Evolutionary conservation across 371 early-diverging fungal genomes (phyloP).

Genomic region (Haplosporangium sp.): DNA sequence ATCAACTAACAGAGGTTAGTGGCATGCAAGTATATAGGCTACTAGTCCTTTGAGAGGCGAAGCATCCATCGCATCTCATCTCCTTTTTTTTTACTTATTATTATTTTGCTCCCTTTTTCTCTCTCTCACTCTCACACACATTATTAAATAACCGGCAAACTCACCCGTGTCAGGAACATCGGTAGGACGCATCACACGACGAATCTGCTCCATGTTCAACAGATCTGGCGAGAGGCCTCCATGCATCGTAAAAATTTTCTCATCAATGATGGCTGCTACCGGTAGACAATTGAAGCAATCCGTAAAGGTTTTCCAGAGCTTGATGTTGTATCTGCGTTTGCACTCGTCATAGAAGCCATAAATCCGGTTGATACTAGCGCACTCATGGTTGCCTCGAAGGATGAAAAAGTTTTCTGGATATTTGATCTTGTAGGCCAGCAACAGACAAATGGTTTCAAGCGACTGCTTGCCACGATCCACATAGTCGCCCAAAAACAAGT

Average conservation of each 20-base stretch:
- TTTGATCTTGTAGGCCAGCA: constrained; percentile 96
- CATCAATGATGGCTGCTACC: constrained; percentile 92
- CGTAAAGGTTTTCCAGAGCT: constrained; percentile 93
- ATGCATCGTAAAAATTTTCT: constrained; percentile 96
- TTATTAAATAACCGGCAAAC: background rate
- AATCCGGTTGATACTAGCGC: constrained; percentile 93
- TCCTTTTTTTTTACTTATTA: background rate
- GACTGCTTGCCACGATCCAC: constrained; percentile 98
- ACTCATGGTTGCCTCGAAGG: constrained; percentile 97
- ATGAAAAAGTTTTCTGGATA: constrained; percentile 95
- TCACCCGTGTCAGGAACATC: constrained; percentile 93
- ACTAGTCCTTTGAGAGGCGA: background rate
- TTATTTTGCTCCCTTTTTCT: too few species aligned
- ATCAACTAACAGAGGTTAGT: background rate
- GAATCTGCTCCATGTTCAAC: constrained; percentile 88
- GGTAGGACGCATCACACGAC: constrained; percentile 90
- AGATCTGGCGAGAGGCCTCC: constrained; percentile 96
- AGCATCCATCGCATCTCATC: constrained; percentile 16
- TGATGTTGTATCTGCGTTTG: constrained; percentile 92
- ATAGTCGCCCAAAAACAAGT: constrained; percentile 95
- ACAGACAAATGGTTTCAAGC: constrained; percentile 91
- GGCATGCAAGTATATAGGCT: background rate
- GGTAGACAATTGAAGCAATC: constrained; percentile 95
- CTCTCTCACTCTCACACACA: background rate
- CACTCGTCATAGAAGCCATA: constrained; percentile 99